Evolutionary conservation across 441 rosid genomes (phyloP).

Genomic region (Heliophila coronopifolia): DNA sequence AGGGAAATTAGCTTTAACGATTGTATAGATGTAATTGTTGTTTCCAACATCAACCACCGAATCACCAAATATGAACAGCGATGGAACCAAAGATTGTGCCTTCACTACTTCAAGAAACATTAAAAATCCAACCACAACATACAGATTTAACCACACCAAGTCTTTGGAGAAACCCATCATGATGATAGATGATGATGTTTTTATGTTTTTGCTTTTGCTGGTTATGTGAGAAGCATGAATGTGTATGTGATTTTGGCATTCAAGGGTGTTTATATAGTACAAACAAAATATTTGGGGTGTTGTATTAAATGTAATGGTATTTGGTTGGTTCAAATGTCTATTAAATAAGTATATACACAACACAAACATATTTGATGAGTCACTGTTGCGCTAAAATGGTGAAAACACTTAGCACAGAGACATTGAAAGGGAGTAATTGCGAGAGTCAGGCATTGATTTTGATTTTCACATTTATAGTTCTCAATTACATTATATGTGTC

Average conservation of each 20-base stretch:
- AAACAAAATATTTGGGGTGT: background rate
- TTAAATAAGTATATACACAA: background rate
- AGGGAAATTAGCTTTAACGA: conserved; percentile 75
- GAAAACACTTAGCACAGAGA: conserved; percentile 10
- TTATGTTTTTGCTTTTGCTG: background rate
- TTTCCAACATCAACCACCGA: conserved; percentile 82
- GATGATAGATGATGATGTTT: background rate
- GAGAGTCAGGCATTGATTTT: conserved; percentile 18
- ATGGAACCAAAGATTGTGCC: conserved; percentile 62
- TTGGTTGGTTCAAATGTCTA: background rate
- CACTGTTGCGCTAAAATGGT: conserved; percentile 10
- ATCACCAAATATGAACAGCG: conserved; percentile 71
- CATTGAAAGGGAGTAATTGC: conserved; percentile 28
- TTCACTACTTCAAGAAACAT: conserved; percentile 21
- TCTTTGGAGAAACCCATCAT: conserved; percentile 15
- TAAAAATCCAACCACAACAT: conserved; percentile 10
- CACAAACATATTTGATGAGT: conserved; percentile 10
- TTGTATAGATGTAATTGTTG: conserved; percentile 70
- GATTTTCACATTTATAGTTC: conserved; percentile 7
- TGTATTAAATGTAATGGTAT: conserved; percentile 13
- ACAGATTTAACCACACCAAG: conserved; percentile 7
- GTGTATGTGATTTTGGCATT: conserved; percentile 9
- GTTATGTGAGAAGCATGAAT: background rate
- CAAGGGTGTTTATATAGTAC: conserved; percentile 7
- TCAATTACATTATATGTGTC: conserved; percentile 14